Percentiles rank a stretch among this genome's conserved stretches.
phyloP scores from a whole-genome alignment of 768 basidiomycete genomes.

The Suillus occidentalis region DNA sequence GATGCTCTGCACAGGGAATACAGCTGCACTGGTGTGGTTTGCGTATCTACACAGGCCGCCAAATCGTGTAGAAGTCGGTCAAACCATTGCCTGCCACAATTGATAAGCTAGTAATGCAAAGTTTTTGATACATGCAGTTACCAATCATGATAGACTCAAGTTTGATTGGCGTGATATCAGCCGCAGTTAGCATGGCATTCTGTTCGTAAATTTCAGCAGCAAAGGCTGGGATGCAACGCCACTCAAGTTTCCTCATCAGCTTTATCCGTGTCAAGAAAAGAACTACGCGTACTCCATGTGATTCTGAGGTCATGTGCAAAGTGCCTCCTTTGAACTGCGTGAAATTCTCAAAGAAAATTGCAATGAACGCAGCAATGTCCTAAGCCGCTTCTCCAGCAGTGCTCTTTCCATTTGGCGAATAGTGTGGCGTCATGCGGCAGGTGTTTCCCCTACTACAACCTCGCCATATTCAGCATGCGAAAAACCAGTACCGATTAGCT shows the following conservation, averaged over 20 bases:
- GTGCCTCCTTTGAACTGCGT: slow-evolving; percentile 62
- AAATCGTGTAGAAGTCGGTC: slow-evolving; percentile 39
- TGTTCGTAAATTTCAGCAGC: slow-evolving; percentile 49
- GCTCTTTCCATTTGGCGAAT: slow-evolving; percentile 34
- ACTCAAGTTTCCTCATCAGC: slow-evolving; percentile 29
- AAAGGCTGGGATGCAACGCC: slow-evolving; percentile 52
- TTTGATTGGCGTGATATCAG: slow-evolving; percentile 51
- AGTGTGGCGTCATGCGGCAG: slow-evolving; percentile 6
- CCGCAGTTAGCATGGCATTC: slow-evolving; percentile 39
- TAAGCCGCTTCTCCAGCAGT: slow-evolving; percentile 67
- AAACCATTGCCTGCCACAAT: slow-evolving; percentile 42
- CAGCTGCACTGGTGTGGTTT: slow-evolving; percentile 54
- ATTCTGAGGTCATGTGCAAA: slow-evolving; percentile 63
- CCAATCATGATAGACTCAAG: slow-evolving; percentile 52
- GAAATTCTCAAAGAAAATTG: slow-evolving; percentile 76
- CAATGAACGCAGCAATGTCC: slow-evolving; percentile 69
- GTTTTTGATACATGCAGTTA: slow-evolving; percentile 16
- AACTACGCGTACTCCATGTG: slow-evolving; percentile 44
- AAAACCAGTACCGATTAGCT: slow-evolving; percentile 44
- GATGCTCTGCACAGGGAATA: slow-evolving; percentile 48
- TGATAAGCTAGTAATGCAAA: background rate
- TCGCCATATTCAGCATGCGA: slow-evolving; percentile 45
- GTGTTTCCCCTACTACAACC: slow-evolving; percentile 31
- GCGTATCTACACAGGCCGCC: slow-evolving; percentile 50
- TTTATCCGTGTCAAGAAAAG: background rate